Base-by-base conservation (phyloP, 352 stramenopile genomes). In the Blastocystis hominis region DNA sequence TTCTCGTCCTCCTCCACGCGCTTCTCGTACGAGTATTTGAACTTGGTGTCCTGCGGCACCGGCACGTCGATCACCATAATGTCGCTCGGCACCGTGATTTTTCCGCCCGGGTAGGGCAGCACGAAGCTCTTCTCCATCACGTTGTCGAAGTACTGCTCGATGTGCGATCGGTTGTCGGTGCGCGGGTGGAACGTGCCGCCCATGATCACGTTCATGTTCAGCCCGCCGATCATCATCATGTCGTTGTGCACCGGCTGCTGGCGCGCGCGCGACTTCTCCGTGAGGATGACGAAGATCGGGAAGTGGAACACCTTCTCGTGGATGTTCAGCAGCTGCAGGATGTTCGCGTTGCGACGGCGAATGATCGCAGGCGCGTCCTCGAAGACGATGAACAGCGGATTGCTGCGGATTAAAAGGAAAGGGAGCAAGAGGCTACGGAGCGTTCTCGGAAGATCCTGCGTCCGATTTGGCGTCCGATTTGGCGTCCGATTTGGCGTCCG, bases 31-130 rank as follows among this genome's bases (percentile, higher is more conserved):
- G 72, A 84, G 50, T 84, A 84, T 30, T 84, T 84, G 36, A 56
- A 84, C 38, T 66, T 64, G 47, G 46, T 84, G 36, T 84, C 72
- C 40, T 66, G 44, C 20, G 72, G 72, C 5, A 84, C 72, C 40
- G 72, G 72, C 50, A 84, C 72, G 17, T 84, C 72, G 13, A 84
- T 84, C 72, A 84, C 72, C 72, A 84, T 84, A 30, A 84, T 84
- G 56, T 84, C 72, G n/a, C 30, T 84, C 72, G 59, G 72, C n/a
- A 84, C 20, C 54, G 72, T 84, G 3, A 84, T 30, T 17, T 84
- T 53, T 30, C 34, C 30, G 20, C 54, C 54, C n/a, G 72, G 20
- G 50, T 84, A 84, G 24, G 72, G 72, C 40, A 84, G 38, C 9
- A 30, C 68, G 72, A 84, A 84, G 15, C 44, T 61, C 20, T 61